These are phyloP conservation scores for Gonapodya prolifera DNA, from an alignment of 192 early-diverging fungal genomes.

Conservation along the genomic window DNA sequence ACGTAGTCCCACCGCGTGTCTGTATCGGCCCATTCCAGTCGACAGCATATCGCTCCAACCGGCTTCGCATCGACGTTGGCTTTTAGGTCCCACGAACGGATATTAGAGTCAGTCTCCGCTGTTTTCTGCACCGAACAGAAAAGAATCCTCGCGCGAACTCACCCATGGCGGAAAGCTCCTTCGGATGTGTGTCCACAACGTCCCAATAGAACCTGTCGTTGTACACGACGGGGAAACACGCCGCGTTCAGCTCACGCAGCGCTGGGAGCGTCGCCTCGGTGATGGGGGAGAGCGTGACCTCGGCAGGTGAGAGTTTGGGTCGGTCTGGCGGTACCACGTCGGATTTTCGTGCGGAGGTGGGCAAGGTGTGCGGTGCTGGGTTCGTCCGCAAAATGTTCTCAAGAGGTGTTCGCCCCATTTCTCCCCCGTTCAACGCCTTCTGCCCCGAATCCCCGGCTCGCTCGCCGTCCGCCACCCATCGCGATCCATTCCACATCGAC, in stretches of 20 bases:
- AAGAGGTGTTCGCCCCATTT: no score
- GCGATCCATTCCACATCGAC: no score
- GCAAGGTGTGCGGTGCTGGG: no score
- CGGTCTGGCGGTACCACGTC: no score
- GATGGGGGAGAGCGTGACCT: not conserved
- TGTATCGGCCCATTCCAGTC: not conserved
- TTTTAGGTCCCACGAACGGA: no score
- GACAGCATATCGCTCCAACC: not conserved
- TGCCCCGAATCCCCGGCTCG: no score
- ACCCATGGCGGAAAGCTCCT: not conserved
- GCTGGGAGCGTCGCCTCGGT: not conserved
- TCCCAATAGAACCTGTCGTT: constrained; percentile 1
- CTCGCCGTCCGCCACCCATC: no score
- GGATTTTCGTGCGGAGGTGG: no score
- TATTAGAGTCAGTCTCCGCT: no score
- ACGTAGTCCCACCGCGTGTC: not conserved
- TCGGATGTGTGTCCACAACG: not conserved
- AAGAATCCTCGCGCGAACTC: not conserved
- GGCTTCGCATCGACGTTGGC: not conserved
- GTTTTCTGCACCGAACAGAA: not conserved
- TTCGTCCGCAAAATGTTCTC: no score
- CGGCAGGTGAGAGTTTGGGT: no score
- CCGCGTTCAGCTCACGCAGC: not conserved
- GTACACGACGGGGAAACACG: not conserved
- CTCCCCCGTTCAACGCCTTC: no score